phyloP scores from a whole-genome alignment of 2,329 filamentous ascomycete species.

The Diplodia scrobiculata region DNA sequence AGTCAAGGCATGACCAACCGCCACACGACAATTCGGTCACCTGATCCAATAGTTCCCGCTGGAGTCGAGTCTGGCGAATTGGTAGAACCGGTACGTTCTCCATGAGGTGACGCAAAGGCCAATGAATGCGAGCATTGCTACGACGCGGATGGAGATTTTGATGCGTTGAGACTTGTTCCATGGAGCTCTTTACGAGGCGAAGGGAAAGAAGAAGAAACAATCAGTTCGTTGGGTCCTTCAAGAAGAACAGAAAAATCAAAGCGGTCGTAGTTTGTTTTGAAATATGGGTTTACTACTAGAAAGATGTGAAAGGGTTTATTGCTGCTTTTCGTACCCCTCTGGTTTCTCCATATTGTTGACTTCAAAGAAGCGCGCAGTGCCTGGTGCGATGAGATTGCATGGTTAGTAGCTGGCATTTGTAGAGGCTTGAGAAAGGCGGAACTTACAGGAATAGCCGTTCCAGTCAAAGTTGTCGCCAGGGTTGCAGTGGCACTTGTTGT shows the following conservation, averaged over 20 bases:
- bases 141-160: conserved; percentile 10
- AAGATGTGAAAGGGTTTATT: conserved; percentile 26
- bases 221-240: conserved; percentile 19
- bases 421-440: neutral
- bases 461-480: conserved; percentile 98
- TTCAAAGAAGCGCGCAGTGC: conserved; percentile 84
- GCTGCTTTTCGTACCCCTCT: conserved; percentile 64
- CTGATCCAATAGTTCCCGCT: conserved; percentile 26
- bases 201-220: conserved; percentile 12
- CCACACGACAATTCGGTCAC: neutral
- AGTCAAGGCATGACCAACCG: conserved; percentile 36
- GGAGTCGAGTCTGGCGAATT: conserved; percentile 16
- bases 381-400: conserved; percentile 49
- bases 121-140: conserved; percentile 11
- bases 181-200: conserved; percentile 19
- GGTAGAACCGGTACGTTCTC: conserved; percentile 2
- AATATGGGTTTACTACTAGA: conserved; percentile 13
- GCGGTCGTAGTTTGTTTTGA: conserved; percentile 5
- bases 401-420: conserved; percentile 30
- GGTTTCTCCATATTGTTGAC: conserved; percentile 80
- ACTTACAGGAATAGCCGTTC: conserved; percentile 95
- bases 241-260: conserved; percentile 6
- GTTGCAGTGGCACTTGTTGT: conserved; percentile 92
- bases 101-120: conserved; percentile 12
- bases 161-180: conserved; percentile 26